Evolutionary conservation across 305 asterid genomes (phyloP).

Genomic region (Solanum chacoense): DNA sequence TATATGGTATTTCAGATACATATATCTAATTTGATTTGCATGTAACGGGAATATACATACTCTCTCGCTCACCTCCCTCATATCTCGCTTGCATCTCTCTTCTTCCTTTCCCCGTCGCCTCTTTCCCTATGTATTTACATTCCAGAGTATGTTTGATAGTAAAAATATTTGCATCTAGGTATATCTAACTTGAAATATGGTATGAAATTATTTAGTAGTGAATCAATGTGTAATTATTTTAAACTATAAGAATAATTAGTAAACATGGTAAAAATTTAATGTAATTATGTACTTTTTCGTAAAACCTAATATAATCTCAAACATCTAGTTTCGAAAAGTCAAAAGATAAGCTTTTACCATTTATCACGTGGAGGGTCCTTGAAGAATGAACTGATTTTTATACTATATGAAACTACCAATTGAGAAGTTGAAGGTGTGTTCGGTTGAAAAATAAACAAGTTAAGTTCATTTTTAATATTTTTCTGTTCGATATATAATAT

Average conservation of each 20-base stretch:
- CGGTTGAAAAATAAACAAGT: neutral
- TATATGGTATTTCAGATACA: neutral
- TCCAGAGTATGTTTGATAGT: neutral
- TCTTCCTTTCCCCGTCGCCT: neutral
- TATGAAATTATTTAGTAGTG: too few relatives aligned
- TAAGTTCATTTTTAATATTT: too few relatives aligned
- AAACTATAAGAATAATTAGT: too few relatives aligned
- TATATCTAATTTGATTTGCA: neutral
- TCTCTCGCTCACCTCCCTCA: neutral
- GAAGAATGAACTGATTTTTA: too few relatives aligned
- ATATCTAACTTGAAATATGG: too few relatives aligned
- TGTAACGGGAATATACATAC: neutral
- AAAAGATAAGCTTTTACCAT: neutral
- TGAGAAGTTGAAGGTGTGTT: neutral
- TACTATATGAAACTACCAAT: neutral
- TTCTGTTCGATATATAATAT: too few relatives aligned
- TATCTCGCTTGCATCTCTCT: neutral
- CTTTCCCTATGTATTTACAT: neutral
- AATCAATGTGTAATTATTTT: too few relatives aligned
- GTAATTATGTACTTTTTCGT: too few relatives aligned
- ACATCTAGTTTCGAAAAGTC: neutral
- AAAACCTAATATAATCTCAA: neutral
- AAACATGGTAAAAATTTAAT: too few relatives aligned
- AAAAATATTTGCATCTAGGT: too few relatives aligned
- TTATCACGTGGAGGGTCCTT: too few relatives aligned